Base-by-base conservation (phyloP, 305 asterid species). In the Rubia occidens region DNA sequence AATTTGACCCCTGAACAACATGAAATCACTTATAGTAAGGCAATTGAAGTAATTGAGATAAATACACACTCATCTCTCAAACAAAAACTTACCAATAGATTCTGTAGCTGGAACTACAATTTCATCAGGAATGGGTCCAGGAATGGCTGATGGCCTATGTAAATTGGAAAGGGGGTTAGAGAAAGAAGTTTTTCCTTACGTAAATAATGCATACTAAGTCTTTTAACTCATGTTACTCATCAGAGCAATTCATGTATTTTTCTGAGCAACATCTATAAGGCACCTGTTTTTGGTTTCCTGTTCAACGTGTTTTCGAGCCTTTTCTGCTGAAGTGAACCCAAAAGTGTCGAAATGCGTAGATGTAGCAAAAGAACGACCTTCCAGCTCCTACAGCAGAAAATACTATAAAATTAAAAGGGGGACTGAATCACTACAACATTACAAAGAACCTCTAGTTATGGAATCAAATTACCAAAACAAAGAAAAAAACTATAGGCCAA, bases 41-140 rank as follows among this genome's bases (percentile, higher is more conserved):
- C 69, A 54, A 3, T 37, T 64, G 29, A 64, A 72, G 45, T 68
- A 75, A 75, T 72, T 42, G 71, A 69, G 66, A 32, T 55, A 24
- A 68, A 77, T 60, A 71, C 15, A 21, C 42, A 11, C 40, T 35
- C 63, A 35, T 35, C 26, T 39, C 71, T 72, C 70, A 63, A 32
- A 72, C 60, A 72, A 71, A 6, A 68, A 78, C 90, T 29, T 72
- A 88, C 98, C 98, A 78, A 92, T 85, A 75, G 98, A 92, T 73
- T 89, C 89, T 53, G 95, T 76, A 29, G 81, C 87, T 18, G 97
- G 95, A 78, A 79, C 84, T 71, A 90, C 75, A 71, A 93, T 79
- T 78, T 93, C 96, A 80, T 93, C 98, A 53, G 96, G 98, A 76
- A 87, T 85, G 73, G 91, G 98, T 83, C 98, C 98, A 72, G 98